Base-by-base conservation (phyloP, 495 filamentous ascomycete genomes). In the Podospora conica region DNA sequence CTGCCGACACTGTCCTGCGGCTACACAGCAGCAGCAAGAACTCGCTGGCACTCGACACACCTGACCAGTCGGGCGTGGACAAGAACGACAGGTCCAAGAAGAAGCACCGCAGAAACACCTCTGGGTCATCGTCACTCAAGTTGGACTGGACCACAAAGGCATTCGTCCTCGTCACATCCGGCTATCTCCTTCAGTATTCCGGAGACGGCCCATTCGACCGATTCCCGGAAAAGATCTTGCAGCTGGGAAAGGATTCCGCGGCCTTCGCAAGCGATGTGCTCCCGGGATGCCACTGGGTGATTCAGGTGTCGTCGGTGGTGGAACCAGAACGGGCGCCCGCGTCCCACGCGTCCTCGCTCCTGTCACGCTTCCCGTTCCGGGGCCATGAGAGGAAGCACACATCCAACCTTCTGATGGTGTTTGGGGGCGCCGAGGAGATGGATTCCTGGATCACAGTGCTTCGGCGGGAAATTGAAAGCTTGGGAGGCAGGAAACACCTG, bases 211-310 rank as follows among this genome's bases (percentile, higher is more conserved):
- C 86, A 48, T 88, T 87, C 72, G 89, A 97, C 73, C 83, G 95
- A 57, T 71, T 92, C 0, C 95, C 95, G 0, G 95, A 98, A 77
- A 93, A 90, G 77, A 84, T 95, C 70, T 79, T 98, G 69, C 88
- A 90, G 40, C 80, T 98, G 25, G 90, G 90, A 1, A 89, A 89
- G 65, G 86, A 91, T 20, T 96, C 95, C 7, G 92, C 92, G 12
- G 95, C 95, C 21, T 98, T 96, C 79, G 95, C 90, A 0, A 96
- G 88, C 69, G 95, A 98, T 76, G 85, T 90, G 3, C 95, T 98
- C 67, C 92, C 93, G 0, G 95, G 95, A 24, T 89, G 88, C 66
- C 95, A 94, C 69, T 97, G 89, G 86, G 95, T 98, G 2, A 72
- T 98, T 60, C 95, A 97, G 70, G 85, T 98, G 15, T 91, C 90